Base-by-base conservation (phyloP, 2,329 filamentous ascomycete species). In the Fusarium odoratissimum region DNA sequence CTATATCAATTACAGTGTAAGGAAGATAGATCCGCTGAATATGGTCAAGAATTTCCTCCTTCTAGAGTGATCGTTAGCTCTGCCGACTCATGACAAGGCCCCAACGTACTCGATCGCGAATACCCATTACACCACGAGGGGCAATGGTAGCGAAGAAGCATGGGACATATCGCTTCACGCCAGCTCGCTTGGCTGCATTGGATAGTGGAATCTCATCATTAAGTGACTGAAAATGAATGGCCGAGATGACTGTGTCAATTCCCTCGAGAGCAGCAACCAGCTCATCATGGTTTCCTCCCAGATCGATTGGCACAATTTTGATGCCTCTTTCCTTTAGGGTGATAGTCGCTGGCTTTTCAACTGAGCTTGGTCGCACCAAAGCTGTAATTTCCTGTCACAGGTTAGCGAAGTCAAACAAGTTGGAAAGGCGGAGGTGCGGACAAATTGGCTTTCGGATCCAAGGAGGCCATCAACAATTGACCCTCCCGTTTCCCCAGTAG, bases 151-250 rank as follows among this genome's bases (percentile, higher is more conserved):
- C 83, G 60, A 86, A 89, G 60, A 82, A 83, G 72, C 84, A 86
- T 5, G 87, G 87, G 35, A 89, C 82, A 69, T 88, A 89, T 46
- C 88, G 83, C 67, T 83, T 81, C 14, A 89, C 84, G 1, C 86
- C 85, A 6, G 84, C 85, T 51, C 80, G 80, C 69, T 87, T 86
- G 3, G 85, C 83, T 5, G 87, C 87, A 38, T 82, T 83, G 37
- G 83, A 82, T 4, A 89, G 80, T 3, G 80, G 80, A 14, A 86
- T 83, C 67, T 89, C 84, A 16, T 83, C 81, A 38, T 83, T 73
- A 28, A 88, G 81, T 60, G 79, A 80, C 38, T 81, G 83, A 8
- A 52, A 66, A n/a, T 71, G 38, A 30, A 73, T 73, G 4, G 71
- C 54, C 1, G 71, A 73, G 65, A 88, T 83, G 38, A 88, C 80